Percentiles rank a stretch among this genome's conserved stretches.
phyloP scores from a whole-genome alignment of 2,329 filamentous ascomycete genomes.

The Colletotrichum navitas region DNA sequence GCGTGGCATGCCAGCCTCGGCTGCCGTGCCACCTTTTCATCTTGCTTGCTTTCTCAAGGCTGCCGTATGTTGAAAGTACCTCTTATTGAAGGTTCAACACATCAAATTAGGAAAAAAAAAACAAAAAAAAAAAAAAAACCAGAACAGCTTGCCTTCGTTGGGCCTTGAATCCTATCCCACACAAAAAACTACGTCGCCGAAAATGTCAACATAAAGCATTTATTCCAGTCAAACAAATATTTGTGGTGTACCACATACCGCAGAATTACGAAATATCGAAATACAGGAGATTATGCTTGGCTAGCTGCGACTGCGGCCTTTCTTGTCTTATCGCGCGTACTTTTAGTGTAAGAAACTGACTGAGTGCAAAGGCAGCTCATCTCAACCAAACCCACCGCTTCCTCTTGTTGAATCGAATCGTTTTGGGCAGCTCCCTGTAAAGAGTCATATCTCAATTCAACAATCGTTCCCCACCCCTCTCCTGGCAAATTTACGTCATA shows the following conservation, averaged over 20 bases:
- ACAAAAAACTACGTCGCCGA: no score
- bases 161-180: background rate
- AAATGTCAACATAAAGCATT: background rate
- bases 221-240: background rate
- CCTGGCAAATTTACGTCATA: background rate
- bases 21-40: background rate
- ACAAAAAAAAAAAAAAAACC: no score
- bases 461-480: background rate
- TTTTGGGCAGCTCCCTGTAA: background rate
- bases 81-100: no score
- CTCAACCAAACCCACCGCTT: slow-evolving; percentile 30
- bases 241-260: background rate
- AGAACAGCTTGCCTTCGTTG: background rate
- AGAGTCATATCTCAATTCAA: background rate
- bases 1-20: background rate
- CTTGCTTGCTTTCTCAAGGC: background rate
- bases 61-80: background rate
- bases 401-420: slow-evolving; percentile 20
- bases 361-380: background rate
- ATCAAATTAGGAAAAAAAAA: no score
- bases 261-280: background rate
- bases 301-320: background rate
- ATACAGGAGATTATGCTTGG: background rate
- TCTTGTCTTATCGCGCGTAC: background rate
- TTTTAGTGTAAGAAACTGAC: no score